A percentile compares a stretch with the other conserved stretches of the same genome.
These are phyloP conservation scores for Plasmodium cynomolgi DNA, from an alignment of 169 alveolate genomes.

Conservation along the genomic window DNA sequence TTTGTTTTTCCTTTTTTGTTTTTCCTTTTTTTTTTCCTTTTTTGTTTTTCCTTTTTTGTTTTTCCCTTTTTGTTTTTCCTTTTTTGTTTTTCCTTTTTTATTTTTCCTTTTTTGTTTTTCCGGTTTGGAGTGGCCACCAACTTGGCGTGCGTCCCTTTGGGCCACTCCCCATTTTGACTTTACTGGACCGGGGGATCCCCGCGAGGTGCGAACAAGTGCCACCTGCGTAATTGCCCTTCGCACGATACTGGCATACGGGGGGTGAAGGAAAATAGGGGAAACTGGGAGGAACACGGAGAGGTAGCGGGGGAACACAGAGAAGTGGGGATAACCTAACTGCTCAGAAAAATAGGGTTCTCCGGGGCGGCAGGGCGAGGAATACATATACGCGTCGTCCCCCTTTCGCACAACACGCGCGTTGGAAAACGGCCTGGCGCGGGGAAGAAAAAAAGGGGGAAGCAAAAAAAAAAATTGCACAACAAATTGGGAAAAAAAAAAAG, in stretches of 20 bases:
- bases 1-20: not conserved
- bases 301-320: too few relatives aligned
- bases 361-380: not conserved
- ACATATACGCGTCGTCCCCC: not conserved
- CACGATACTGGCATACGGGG: not conserved
- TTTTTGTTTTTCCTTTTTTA: not conserved
- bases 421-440: not conserved
- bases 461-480: not conserved
- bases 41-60: not conserved
- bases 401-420: not conserved
- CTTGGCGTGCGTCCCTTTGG: not conserved
- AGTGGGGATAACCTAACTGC: not conserved
- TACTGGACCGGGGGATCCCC: not conserved
- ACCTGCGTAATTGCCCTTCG: not conserved
- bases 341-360: not conserved
- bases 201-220: not conserved
- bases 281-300: too few relatives aligned
- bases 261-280: not conserved
- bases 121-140: not conserved
- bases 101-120: not conserved
- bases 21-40: not conserved
- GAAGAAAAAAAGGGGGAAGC: not conserved
- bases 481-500: not conserved
- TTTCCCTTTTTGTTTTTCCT: not conserved
- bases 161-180: not conserved